phyloP scores from a whole-genome alignment of 371 early-diverging fungal species.

The Mucor sp. region DNA sequence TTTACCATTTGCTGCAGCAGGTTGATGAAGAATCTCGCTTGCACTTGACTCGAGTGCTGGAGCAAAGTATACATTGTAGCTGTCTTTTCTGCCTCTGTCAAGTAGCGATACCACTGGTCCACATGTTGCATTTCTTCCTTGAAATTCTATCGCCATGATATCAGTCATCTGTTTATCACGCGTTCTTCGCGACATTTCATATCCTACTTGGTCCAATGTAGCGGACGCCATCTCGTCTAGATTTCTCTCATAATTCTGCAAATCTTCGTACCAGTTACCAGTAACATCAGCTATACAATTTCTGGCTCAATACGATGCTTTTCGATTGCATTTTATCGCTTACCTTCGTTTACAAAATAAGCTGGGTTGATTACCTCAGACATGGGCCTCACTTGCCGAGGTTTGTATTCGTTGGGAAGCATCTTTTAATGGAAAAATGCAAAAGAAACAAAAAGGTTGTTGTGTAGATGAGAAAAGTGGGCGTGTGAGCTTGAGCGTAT shows the following conservation, averaged over 20 bases:
- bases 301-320: background rate
- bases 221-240: slow-evolving; percentile 93
- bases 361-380: slow-evolving; percentile 29
- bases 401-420: slow-evolving; percentile 25
- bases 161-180: background rate
- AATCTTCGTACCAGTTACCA: slow-evolving; percentile 87
- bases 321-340: background rate
- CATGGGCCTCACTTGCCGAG: slow-evolving; percentile 27
- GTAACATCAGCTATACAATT: slow-evolving; percentile 4
- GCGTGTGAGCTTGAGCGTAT: background rate
- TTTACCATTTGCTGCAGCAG: slow-evolving; percentile 88
- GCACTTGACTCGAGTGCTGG: slow-evolving; percentile 87
- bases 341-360: slow-evolving; percentile 25
- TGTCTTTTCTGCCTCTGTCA: slow-evolving; percentile 88
- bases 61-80: slow-evolving; percentile 86
- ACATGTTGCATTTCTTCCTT: slow-evolving; percentile 90
- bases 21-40: slow-evolving; percentile 88
- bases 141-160: slow-evolving; percentile 56
- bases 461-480: slow-evolving; percentile 1
- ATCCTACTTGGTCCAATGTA: slow-evolving; percentile 73
- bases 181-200: background rate
- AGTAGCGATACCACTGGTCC: slow-evolving; percentile 91
- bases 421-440: slow-evolving; percentile 3
- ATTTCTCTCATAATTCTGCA: slow-evolving; percentile 88
- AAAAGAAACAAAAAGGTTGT: background rate